Evolutionary conservation across 192 early-diverging fungal genomes (phyloP).

Genomic region (Gaertneriomyces semiglobifer): DNA sequence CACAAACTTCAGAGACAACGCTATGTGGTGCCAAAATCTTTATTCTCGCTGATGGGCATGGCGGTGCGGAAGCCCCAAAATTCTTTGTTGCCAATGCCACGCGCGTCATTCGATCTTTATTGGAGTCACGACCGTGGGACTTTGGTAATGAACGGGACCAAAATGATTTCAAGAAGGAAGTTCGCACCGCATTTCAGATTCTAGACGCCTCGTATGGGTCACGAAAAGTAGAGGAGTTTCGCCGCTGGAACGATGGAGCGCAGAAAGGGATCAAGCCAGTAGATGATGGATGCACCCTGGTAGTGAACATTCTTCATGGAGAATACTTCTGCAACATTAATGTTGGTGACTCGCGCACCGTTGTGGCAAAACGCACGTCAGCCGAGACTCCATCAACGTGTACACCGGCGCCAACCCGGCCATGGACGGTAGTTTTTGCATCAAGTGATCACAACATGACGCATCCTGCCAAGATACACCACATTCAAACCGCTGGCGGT

Average conservation of each 20-base stretch:
- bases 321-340: constrained; percentile 56
- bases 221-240: constrained; percentile 50
- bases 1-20: not conserved
- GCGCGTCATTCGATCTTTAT: constrained; percentile 23
- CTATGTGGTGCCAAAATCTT: constrained; percentile 30
- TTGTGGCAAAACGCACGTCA: constrained; percentile 11
- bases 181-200: constrained; percentile 38
- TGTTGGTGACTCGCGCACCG: constrained; percentile 55
- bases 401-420: not conserved
- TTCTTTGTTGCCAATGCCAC: constrained; percentile 48
- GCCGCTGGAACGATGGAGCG: constrained; percentile 42
- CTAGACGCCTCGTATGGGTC: constrained; percentile 51
- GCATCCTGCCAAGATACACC: constrained; percentile 53
- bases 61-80: constrained; percentile 46
- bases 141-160: constrained; percentile 36
- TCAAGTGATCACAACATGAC: constrained; percentile 59
- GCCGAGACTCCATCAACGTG: constrained; percentile 1
- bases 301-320: constrained; percentile 48
- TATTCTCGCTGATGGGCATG: constrained; percentile 61
- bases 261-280: constrained; percentile 24
- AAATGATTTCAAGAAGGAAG: constrained; percentile 24
- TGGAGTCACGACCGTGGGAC: constrained; percentile 41
- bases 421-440: constrained; percentile 44
- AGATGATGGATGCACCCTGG: constrained; percentile 58
- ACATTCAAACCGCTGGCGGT: constrained; percentile 49